Evolutionary conservation across 2,329 filamentous ascomycete species (phyloP).

Genomic region (Ophiostoma australiae): DNA sequence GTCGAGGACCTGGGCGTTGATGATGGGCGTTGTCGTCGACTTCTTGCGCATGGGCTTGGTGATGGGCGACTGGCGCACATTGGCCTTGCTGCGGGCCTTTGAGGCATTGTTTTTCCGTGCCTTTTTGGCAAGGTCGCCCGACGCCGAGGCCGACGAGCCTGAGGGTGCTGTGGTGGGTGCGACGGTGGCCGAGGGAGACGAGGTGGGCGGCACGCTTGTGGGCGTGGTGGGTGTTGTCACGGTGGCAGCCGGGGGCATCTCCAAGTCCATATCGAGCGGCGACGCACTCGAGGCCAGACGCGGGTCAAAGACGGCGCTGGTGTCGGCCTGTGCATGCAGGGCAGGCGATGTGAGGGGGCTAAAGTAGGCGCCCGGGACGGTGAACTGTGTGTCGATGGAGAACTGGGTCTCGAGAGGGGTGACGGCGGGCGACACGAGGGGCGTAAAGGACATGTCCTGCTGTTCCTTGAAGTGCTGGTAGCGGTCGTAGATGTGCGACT

Average conservation of each 20-base stretch:
- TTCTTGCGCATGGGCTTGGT: constrained; percentile 60
- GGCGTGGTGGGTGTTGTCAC: background rate
- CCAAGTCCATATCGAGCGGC: constrained; percentile 54
- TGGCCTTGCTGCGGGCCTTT: constrained; percentile 49
- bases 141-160: background rate
- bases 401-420: constrained; percentile 72
- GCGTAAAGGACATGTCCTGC: constrained; percentile 73
- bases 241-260: constrained; percentile 35
- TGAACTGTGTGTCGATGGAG: constrained; percentile 53
- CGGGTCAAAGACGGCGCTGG: constrained; percentile 43
- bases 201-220: background rate
- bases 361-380: constrained; percentile 68
- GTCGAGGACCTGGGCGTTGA: constrained; percentile 52
- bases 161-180: background rate
- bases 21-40: constrained; percentile 48
- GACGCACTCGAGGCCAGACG: constrained; percentile 42
- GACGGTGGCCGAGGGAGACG: background rate
- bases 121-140: constrained; percentile 46
- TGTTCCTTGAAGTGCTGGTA: constrained; percentile 66
- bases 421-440: constrained; percentile 76
- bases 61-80: constrained; percentile 66
- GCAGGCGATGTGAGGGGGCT: constrained; percentile 79
- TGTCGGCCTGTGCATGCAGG: constrained; percentile 64
- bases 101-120: constrained; percentile 47
- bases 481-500: constrained; percentile 57